A percentile compares a stretch with the other conserved stretches of the same genome.
These are phyloP conservation scores for Clarireedia monteithiana DNA, from an alignment of 2,329 filamentous ascomycete species.

Conservation along the genomic window DNA sequence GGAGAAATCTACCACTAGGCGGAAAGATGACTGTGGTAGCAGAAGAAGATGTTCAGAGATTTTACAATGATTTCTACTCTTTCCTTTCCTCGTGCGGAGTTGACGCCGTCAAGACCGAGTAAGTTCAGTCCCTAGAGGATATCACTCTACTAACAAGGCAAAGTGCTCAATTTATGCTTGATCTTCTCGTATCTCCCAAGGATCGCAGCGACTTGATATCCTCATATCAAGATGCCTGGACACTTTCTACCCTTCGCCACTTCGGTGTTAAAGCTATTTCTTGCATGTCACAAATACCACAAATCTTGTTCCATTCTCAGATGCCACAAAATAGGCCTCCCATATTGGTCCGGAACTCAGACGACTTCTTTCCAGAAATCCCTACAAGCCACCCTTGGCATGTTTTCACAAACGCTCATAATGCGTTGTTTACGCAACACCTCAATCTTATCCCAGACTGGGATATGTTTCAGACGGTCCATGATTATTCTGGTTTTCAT, in stretches of 20 bases:
- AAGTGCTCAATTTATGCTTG: conserved; percentile 74
- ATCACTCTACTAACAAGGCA: background rate
- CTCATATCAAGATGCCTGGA: conserved; percentile 82
- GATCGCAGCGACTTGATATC: conserved; percentile 65
- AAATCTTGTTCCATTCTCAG: conserved; percentile 78
- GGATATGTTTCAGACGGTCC: conserved; percentile 62
- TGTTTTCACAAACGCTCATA: conserved; percentile 89
- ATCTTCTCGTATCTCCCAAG: conserved; percentile 61
- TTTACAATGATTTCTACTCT: conserved; percentile 87
- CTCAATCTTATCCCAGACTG: conserved; percentile 82
- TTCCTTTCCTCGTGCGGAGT: conserved; percentile 71
- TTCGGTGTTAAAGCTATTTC: conserved; percentile 75
- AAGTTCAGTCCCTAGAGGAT: background rate
- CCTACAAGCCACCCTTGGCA: conserved; percentile 86
- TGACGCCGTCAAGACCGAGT: conserved; percentile 84
- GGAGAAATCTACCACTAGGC: conserved; percentile 42
- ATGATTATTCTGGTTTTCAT: conserved; percentile 72
- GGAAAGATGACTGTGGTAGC: conserved; percentile 67
- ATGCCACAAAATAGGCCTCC: conserved; percentile 67
- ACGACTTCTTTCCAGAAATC: conserved; percentile 84
- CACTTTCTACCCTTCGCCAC: conserved; percentile 65
- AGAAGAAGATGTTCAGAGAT: conserved; percentile 61
- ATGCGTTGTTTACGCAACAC: conserved; percentile 72
- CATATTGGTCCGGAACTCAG: conserved; percentile 76
- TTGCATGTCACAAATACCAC: conserved; percentile 90